Conservation (phyloP, 352 stramenopile species). For the Globisporangium emineosum region DNA sequence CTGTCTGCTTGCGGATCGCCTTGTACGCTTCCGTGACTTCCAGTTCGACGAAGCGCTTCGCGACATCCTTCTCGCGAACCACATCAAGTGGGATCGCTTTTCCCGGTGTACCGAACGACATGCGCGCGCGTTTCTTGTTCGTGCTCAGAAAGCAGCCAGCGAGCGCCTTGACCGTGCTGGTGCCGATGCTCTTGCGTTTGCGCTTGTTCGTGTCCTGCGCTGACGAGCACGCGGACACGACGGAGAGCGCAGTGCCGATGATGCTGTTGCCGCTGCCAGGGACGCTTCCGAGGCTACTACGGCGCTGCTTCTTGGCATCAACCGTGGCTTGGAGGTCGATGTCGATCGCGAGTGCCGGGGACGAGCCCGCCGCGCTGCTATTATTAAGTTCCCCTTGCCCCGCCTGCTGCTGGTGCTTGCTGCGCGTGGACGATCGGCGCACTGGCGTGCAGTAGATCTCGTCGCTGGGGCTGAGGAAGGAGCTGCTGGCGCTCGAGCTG, state of each 20-base stretch:
- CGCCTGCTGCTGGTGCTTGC: background rate
- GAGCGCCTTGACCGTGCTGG: conserved; percentile 26
- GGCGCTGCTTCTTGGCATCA: conserved; percentile 17
- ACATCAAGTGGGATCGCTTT: conserved; percentile 69
- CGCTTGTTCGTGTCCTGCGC: conserved; percentile 24
- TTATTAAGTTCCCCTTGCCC: conserved; percentile 13
- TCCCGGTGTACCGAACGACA: conserved; percentile 64
- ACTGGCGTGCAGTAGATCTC: conserved; percentile 14
- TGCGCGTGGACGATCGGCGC: conserved; percentile 9
- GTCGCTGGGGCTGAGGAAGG: background rate
- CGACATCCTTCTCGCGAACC: conserved; percentile 57
- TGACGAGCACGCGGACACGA: background rate
- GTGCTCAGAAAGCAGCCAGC: conserved; percentile 16
- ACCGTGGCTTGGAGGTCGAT: conserved; percentile 17
- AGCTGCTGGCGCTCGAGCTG: background rate
- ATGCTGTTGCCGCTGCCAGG: conserved; percentile 7
- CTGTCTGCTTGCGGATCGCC: conserved; percentile 93
- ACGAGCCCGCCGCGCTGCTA: conserved; percentile 5
- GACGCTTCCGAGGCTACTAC: conserved; percentile 10
- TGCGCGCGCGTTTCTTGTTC: conserved; percentile 55
- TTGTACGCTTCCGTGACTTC: conserved; percentile 89
- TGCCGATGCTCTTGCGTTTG: conserved; percentile 55
- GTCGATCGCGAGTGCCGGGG: conserved; percentile 3
- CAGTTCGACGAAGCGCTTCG: conserved; percentile 74
- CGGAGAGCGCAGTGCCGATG: background rate